Percentiles rank a stretch among this genome's conserved stretches.
Conservation (phyloP, 345 rosid genomes). For the Clausena lansium region DNA sequence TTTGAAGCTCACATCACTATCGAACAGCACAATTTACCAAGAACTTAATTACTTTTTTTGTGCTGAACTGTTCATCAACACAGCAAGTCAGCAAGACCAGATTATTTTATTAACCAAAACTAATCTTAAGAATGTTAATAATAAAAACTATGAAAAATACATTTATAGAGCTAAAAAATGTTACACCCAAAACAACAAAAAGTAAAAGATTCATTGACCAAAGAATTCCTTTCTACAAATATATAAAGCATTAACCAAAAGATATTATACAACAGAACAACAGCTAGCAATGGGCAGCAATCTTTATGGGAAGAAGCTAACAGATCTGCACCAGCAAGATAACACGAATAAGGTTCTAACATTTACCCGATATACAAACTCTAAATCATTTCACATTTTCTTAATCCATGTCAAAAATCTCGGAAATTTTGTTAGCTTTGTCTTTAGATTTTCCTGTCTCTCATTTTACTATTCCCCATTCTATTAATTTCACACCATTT, state of each 20-base stretch:
- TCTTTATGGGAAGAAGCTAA: not conserved
- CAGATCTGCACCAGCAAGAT: not conserved
- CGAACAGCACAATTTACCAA: too few relatives aligned
- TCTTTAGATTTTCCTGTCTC: not conserved
- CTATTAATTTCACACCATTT: not conserved
- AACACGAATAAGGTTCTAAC: too few relatives aligned
- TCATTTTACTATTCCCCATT: not conserved
- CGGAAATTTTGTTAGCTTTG: not conserved
- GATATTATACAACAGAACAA: too few relatives aligned
- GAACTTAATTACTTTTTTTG: too few relatives aligned
- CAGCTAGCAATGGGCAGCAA: not conserved
- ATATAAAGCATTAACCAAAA: not conserved
- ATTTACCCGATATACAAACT: not conserved
- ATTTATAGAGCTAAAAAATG: not conserved
- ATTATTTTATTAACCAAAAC: too few relatives aligned
- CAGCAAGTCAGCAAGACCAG: too few relatives aligned
- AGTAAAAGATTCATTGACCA: not conserved
- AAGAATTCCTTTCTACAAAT: not conserved
- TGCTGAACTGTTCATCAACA: too few relatives aligned
- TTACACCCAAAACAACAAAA: not conserved
- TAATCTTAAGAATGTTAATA: too few relatives aligned
- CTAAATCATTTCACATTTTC: not conserved
- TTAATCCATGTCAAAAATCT: not conserved
- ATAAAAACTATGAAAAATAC: not conserved
- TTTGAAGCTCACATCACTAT: too few relatives aligned